These are phyloP conservation scores for Karstenula rhodostoma DNA, from an alignment of 2,329 filamentous ascomycete genomes.

Conservation along the genomic window DNA sequence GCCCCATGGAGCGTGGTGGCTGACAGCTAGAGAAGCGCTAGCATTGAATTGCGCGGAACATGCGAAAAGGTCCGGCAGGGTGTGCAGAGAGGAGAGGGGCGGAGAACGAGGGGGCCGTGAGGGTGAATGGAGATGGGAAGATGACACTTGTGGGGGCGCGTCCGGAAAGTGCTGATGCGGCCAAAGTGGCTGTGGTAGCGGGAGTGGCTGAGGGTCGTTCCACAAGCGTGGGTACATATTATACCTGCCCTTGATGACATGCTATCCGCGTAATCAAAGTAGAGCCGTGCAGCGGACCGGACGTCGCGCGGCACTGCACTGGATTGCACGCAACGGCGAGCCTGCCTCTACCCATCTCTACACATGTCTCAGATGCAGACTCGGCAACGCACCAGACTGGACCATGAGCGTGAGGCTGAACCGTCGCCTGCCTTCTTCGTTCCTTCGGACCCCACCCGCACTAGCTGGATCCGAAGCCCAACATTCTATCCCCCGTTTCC, in stretches of 20 bases:
- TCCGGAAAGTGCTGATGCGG: not conserved
- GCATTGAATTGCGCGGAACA: not conserved
- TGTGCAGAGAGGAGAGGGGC: slow-evolving; percentile 7
- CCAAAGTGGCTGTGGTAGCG: not conserved
- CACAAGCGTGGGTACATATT: slow-evolving; percentile 6
- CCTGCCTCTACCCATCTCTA: not conserved
- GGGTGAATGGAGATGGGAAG: slow-evolving; percentile 11
- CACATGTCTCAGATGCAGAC: not conserved
- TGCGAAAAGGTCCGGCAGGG: slow-evolving; percentile 5
- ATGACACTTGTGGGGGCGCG: slow-evolving; percentile 8
- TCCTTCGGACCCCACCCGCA: slow-evolving; percentile 10
- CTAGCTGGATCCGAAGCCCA: not conserved
- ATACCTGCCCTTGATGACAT: slow-evolving; percentile 1
- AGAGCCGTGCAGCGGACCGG: not conserved
- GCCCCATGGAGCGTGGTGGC: slow-evolving; percentile 1
- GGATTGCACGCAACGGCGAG: not conserved
- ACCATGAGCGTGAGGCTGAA: slow-evolving; percentile 3
- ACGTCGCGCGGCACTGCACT: not conserved
- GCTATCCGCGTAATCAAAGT: not conserved
- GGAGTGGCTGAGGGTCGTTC: slow-evolving; percentile 3
- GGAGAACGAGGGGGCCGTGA: slow-evolving; percentile 13
- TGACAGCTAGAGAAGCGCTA: not conserved
- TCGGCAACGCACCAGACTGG: not conserved
- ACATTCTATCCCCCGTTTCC: not conserved
- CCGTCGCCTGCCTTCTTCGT: not conserved